Evolutionary conservation across 352 stramenopile species (phyloP).

Genomic region (Globisporangium emineosum): DNA sequence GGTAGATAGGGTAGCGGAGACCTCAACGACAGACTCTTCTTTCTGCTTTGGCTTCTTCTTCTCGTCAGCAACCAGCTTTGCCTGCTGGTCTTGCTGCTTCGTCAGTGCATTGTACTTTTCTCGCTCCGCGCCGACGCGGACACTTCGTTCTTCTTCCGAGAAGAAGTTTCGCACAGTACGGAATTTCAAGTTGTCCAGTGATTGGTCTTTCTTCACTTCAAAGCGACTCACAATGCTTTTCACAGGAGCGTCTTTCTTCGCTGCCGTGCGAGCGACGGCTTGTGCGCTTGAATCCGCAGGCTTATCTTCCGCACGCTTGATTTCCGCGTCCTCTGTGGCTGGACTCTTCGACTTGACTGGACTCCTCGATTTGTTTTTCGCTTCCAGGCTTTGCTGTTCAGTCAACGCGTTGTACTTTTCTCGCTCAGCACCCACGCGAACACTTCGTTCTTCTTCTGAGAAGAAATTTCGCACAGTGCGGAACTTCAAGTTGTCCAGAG

Average conservation of each 20-base stretch:
- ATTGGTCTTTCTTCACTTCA: slow-evolving; percentile 45
- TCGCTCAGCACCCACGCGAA: slow-evolving; percentile 46
- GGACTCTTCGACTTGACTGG: slow-evolving; percentile 2
- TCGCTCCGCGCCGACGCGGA: slow-evolving; percentile 45
- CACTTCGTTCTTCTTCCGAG: slow-evolving; percentile 36
- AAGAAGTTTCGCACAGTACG: slow-evolving; percentile 57
- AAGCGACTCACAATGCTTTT: slow-evolving; percentile 25
- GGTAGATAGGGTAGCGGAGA: neutral
- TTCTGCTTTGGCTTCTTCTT: slow-evolving; percentile 14
- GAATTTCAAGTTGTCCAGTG: slow-evolving; percentile 46
- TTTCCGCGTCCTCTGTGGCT: neutral
- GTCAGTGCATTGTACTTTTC: slow-evolving; percentile 53
- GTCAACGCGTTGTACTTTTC: slow-evolving; percentile 48
- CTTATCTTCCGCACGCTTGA: neutral
- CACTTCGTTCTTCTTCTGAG: slow-evolving; percentile 38
- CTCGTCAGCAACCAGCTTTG: slow-evolving; percentile 21
- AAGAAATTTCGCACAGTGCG: slow-evolving; percentile 60
- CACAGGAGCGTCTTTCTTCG: slow-evolving; percentile 2
- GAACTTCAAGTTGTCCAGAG: slow-evolving; percentile 46
- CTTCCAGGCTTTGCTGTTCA: slow-evolving; percentile 35
- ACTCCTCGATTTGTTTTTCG: slow-evolving; percentile 18
- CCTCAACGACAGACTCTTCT: slow-evolving; percentile 1
- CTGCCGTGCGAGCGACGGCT: neutral
- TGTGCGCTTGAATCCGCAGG: neutral
- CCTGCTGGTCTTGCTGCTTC: slow-evolving; percentile 36